Percentiles rank a stretch among this genome's conserved stretches.
Evolutionary conservation across 805 yeast genomes (phyloP).

Genomic region (Jamesozyma spencerorum): DNA sequence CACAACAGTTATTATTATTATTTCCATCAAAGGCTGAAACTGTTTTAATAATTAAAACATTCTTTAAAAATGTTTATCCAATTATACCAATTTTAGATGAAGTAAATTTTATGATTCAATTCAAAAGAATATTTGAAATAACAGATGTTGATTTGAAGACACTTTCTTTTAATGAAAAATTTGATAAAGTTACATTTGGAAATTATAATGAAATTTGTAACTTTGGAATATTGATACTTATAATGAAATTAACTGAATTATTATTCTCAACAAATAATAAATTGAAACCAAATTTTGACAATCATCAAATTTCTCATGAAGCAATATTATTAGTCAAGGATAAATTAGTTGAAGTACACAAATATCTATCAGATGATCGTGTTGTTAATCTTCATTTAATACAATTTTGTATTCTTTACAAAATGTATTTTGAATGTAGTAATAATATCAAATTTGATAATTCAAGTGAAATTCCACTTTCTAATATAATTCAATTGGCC

Average conservation of each 20-base stretch:
- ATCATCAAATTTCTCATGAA: too few species aligned
- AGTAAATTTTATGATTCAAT: constrained; percentile 25
- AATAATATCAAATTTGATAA: constrained; percentile 29
- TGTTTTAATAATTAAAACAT: constrained; percentile 44
- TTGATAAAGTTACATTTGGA: not conserved
- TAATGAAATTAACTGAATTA: not conserved
- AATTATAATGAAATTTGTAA: constrained; percentile 3
- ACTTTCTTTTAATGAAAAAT: too few species aligned
- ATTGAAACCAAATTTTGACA: too few species aligned
- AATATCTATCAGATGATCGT: too few species aligned
- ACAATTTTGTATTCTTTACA: constrained; percentile 52
- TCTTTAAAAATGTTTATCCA: constrained; percentile 49
- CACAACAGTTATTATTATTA: too few species aligned
- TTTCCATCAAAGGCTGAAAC: constrained; percentile 18
- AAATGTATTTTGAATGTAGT: constrained; percentile 38
- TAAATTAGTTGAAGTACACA: too few species aligned
- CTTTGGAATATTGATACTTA: not conserved
- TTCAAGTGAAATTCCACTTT: constrained; percentile 36
- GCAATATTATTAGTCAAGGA: constrained; percentile 13
- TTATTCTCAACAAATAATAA: too few species aligned
- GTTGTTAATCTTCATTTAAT: too few species aligned
- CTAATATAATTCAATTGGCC: constrained; percentile 56
- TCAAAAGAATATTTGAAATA: constrained; percentile 23
- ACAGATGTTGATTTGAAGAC: too few species aligned
- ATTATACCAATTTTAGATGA: constrained; percentile 63